These are phyloP conservation scores for Magnolia kwangsiensis DNA, from an alignment of 164 flowering plant species.

Conservation along the genomic window DNA sequence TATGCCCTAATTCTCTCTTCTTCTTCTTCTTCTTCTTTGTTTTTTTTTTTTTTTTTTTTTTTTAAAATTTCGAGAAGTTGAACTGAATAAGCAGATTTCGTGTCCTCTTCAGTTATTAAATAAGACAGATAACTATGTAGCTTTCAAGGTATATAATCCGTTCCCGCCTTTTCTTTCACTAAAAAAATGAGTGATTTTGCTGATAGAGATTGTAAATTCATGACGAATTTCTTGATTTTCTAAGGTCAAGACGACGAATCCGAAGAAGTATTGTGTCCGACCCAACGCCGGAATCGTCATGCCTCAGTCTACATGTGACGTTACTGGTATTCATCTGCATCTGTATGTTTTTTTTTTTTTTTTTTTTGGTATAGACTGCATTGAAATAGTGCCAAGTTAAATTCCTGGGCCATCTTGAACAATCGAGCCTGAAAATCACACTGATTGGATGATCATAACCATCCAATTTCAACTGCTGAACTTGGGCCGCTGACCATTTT, in stretches of 20 bases:
- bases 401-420: no score
- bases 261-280: conserved; percentile 78
- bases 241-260: conserved; percentile 83
- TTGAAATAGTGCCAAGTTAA: background rate
- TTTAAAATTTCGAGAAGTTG: conserved; percentile 36
- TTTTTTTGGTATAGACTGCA: background rate
- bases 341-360: background rate
- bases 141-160: conserved; percentile 60
- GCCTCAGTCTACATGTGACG: conserved; percentile 61
- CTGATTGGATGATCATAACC: background rate
- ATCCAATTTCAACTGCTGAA: background rate
- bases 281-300: conserved; percentile 79
- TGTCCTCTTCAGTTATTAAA: conserved; percentile 68
- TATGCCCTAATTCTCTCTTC: background rate
- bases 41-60: background rate
- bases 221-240: background rate
- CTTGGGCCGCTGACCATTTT: background rate
- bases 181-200: background rate
- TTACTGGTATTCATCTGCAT: conserved; percentile 35
- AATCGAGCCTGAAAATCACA: background rate
- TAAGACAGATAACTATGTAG: conserved; percentile 67
- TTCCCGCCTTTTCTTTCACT: background rate
- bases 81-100: conserved; percentile 83
- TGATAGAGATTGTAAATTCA: background rate
- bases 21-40: background rate